Evolutionary conservation across 2,329 filamentous ascomycete genomes (phyloP), one percentile per base, ranked within the genome.

Genomic region (Diaporthe ampelina): DNA sequence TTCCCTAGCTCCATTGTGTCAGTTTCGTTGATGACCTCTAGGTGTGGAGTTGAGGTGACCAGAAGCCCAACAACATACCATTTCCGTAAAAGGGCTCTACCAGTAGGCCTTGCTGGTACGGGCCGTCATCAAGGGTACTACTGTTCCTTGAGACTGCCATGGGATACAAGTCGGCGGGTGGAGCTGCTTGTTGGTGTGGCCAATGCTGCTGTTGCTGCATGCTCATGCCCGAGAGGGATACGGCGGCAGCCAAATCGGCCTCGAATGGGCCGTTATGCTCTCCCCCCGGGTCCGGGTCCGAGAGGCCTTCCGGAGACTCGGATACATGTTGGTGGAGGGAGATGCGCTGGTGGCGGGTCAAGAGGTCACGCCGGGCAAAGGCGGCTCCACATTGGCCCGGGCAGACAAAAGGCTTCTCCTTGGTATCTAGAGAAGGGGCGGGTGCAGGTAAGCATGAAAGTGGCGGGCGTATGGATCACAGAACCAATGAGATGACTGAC

Each of bases 321-420:
- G 81, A 76, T n/a, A 74, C 79, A 56, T 79, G 78, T 48, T 79
- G 77, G 76, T 86, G 84, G 9, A 81, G 78, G 6, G 78, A 73
- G 58, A 86, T 82, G 69, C 84, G 82, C 74, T 86, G 82, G 76
- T 86, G 85, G 29, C 85, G 82, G 63, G 84, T 86, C 76, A 87
- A 78, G 19, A 87, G 79, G 77, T 87, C 85, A 26, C 85, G 82
- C 26, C 85, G 81, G 13, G 85, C 83, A 76, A 86, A 87, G 1
- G 85, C 84, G 15, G 84, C 83, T 70, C 85, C 84, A 77, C 85
- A 87, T 54, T 79, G 81, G 73, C 45, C 40, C 40, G 40, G 19
- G 45, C 85, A 87, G 26, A 85, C 75, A 75, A 86, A 87, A 1
- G 85, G 85, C 76, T 87, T 87, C 78, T 87, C 85, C 68, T 87